Percentiles rank a stretch among this genome's conserved stretches.
Evolutionary conservation across 1,284 basidiomycete genomes (phyloP).

Genomic region (Kalmanozyma brasiliensis): DNA sequence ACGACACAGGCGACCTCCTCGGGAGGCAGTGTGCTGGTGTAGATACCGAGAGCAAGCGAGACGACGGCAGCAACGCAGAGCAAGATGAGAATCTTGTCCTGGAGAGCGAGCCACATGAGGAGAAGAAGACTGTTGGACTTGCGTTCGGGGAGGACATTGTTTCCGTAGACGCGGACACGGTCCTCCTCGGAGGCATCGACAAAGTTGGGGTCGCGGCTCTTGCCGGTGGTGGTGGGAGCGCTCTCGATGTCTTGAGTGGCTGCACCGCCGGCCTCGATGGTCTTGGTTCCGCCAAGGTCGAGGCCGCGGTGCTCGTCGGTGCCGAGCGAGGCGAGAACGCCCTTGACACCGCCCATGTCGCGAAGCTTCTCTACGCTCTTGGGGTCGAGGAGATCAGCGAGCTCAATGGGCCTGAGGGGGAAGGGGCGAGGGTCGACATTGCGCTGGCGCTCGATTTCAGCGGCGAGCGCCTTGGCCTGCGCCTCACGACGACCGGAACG

Average conservation of each 20-base stretch:
- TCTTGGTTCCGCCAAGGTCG: constrained; percentile 46
- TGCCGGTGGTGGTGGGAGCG: constrained; percentile 7
- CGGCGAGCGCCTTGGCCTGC: constrained; percentile 48
- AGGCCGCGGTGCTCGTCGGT: constrained; percentile 72
- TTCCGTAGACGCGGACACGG: constrained; percentile 75
- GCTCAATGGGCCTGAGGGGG: constrained; percentile 74
- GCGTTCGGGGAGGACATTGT: constrained; percentile 82
- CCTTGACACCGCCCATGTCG: constrained; percentile 78
- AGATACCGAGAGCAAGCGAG: constrained; percentile 91
- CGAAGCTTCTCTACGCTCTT: constrained; percentile 78
- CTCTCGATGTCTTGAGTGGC: constrained; percentile 34
- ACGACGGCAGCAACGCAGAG: constrained; percentile 90
- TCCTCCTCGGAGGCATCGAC: constrained; percentile 49
- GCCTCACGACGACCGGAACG: constrained; percentile 45
- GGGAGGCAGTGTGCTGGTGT: constrained; percentile 82
- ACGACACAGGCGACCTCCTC: constrained; percentile 71
- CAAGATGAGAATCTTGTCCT: constrained; percentile 92
- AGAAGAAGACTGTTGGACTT: constrained; percentile 81
- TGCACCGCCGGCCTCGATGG: constrained; percentile 23
- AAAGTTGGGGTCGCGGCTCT: constrained; percentile 30
- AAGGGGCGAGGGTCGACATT: constrained; percentile 63
- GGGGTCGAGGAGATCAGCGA: constrained; percentile 89
- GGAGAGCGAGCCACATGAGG: constrained; percentile 93
- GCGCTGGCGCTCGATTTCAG: constrained; percentile 49
- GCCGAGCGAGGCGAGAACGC: constrained; percentile 80